A percentile compares a stretch with the other conserved stretches of the same genome.
These are phyloP conservation scores for Clohesyomyces aquaticus DNA, from an alignment of 495 filamentous ascomycete species.

Conservation along the genomic window DNA sequence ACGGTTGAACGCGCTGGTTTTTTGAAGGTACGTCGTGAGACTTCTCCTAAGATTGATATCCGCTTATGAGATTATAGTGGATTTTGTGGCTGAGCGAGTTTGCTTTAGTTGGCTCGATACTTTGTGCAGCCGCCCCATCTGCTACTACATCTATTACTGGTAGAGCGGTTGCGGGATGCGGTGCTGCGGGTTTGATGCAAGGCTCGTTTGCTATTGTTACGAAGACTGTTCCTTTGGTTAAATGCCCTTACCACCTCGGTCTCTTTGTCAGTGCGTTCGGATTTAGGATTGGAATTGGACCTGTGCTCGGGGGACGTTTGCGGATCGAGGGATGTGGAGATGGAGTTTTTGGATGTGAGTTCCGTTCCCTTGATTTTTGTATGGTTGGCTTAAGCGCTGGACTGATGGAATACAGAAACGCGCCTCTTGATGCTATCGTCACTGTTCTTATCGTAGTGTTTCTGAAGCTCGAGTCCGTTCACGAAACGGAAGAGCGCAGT, in stretches of 20 bases:
- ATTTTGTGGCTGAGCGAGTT: no score
- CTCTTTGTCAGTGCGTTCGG: slow-evolving; percentile 77
- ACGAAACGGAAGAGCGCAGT: neutral
- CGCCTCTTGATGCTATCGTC: slow-evolving; percentile 67
- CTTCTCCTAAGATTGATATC: no score
- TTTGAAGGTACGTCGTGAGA: slow-evolving; percentile 60
- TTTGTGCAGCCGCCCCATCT: slow-evolving; percentile 78
- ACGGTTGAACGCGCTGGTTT: no score
- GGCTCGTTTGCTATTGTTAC: slow-evolving; percentile 81
- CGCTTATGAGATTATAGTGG: no score
- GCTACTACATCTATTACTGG: slow-evolving; percentile 79
- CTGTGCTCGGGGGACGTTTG: slow-evolving; percentile 45
- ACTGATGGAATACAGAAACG: slow-evolving; percentile 31
- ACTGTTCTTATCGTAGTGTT: slow-evolving; percentile 59
- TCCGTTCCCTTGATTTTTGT: no score
- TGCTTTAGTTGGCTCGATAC: slow-evolving; percentile 77
- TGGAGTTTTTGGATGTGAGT: slow-evolving; percentile 60
- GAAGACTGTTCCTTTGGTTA: slow-evolving; percentile 70
- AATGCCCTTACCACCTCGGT: slow-evolving; percentile 73
- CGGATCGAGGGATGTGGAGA: slow-evolving; percentile 62
- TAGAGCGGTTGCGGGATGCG: slow-evolving; percentile 80
- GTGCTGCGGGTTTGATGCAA: slow-evolving; percentile 79
- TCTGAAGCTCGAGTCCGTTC: slow-evolving; percentile 39
- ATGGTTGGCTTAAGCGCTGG: no score
- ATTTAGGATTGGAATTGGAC: slow-evolving; percentile 59